Percentiles rank a stretch among this genome's conserved stretches.
Evolutionary conservation across 441 rosid genomes (phyloP).

Genomic region (Dalechampia spathulata): DNA sequence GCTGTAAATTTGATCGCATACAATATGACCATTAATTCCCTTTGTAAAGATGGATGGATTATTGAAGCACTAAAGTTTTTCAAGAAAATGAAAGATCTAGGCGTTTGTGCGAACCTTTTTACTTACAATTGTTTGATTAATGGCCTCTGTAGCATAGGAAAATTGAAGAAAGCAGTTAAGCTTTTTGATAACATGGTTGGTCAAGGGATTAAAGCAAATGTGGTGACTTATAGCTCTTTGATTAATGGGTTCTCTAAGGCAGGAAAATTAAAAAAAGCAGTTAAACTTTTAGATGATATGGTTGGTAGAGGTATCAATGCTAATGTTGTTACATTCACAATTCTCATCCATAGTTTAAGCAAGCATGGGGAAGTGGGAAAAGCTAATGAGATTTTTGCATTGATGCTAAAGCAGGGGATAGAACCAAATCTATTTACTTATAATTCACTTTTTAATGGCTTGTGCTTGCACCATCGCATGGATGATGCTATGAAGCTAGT

Average conservation of each 20-base stretch:
- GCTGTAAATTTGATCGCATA: background rate
- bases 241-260: conserved; percentile 11
- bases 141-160: background rate
- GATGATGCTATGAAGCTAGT: conserved; percentile 26
- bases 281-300: conserved; percentile 20
- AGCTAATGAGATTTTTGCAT: conserved; percentile 11
- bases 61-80: background rate
- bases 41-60: background rate
- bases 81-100: background rate
- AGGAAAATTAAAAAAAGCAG: conserved; percentile 26
- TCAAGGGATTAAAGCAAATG: background rate
- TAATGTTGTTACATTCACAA: conserved; percentile 21
- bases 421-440: conserved; percentile 21
- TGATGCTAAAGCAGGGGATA: conserved; percentile 20
- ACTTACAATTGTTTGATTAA: background rate
- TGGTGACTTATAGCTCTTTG: background rate
- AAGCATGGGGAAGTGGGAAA: conserved; percentile 19
- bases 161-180: background rate
- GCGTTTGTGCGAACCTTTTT: background rate
- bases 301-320: conserved; percentile 17
- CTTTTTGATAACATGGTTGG: background rate
- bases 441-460: conserved; percentile 27
- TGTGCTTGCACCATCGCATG: conserved; percentile 16
- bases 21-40: background rate
- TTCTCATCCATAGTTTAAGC: conserved; percentile 25